These are phyloP conservation scores for Hanseniaspora mollemarum DNA, from an alignment of 805 yeast species.

Conservation along the genomic window DNA sequence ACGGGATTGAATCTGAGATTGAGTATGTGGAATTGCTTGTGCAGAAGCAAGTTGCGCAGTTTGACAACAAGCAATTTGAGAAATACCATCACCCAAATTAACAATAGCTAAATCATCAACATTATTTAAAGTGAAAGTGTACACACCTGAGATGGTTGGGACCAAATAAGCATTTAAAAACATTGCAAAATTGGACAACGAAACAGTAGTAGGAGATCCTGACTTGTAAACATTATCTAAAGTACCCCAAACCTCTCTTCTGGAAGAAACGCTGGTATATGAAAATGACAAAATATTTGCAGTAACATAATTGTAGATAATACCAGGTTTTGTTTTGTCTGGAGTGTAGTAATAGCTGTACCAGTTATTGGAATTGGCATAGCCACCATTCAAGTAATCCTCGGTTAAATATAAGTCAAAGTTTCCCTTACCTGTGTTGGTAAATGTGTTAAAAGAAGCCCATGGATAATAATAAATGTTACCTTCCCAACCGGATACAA, in stretches of 20 bases:
- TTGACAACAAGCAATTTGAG: constrained; percentile 10
- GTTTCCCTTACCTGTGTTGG: constrained; percentile 3
- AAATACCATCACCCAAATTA: constrained; percentile 15
- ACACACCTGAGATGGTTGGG: constrained; percentile 14
- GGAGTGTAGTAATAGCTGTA: neutral
- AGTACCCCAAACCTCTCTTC: constrained; percentile 1
- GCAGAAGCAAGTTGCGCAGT: constrained; percentile 6
- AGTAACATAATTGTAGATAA: neutral
- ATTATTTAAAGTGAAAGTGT: constrained; percentile 11
- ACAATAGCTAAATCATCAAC: constrained; percentile 16
- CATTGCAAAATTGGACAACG: constrained; percentile 12
- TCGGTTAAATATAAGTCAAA: neutral
- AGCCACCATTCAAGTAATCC: constrained; percentile 13
- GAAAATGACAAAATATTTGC: constrained; percentile 6
- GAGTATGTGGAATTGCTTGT: constrained; percentile 8
- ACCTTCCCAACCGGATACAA: constrained; percentile 14
- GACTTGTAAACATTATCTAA: neutral
- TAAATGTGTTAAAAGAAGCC: neutral
- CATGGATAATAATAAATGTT: constrained; percentile 15
- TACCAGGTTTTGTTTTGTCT: constrained; percentile 2
- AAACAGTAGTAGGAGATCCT: neutral
- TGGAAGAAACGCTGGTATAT: neutral
- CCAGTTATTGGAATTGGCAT: neutral
- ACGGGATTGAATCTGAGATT: constrained; percentile 10
- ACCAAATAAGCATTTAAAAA: constrained; percentile 14